Conservation (phyloP, 495 filamentous ascomycete species). For the Mycothermus thermophilus region DNA sequence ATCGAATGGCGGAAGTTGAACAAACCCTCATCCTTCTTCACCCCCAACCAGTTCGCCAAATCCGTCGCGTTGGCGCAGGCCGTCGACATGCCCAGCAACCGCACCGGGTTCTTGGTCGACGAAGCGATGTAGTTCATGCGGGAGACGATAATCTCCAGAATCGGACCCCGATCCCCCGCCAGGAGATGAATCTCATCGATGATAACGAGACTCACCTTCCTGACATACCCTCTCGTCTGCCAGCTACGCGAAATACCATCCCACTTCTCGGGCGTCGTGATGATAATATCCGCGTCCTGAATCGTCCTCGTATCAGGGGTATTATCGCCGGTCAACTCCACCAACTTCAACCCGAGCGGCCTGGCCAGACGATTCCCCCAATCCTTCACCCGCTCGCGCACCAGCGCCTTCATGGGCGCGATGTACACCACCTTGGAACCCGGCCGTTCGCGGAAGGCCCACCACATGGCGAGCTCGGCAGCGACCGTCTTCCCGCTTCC, state of each 20-base stretch:
- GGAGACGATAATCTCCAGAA: slow-evolving; percentile 97
- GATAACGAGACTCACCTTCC: slow-evolving; percentile 88
- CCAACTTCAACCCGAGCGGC: slow-evolving; percentile 78
- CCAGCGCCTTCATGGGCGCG: slow-evolving; percentile 96
- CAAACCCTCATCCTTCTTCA: slow-evolving; percentile 80
- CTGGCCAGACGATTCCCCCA: slow-evolving; percentile 75
- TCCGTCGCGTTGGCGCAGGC: slow-evolving; percentile 94
- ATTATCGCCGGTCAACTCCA: slow-evolving; percentile 96
- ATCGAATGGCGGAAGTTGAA: slow-evolving; percentile 99
- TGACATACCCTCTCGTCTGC: slow-evolving; percentile 93
- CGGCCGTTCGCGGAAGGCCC: slow-evolving; percentile 91
- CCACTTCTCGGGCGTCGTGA: slow-evolving; percentile 99
- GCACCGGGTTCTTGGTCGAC: slow-evolving; percentile 73
- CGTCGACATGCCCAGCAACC: slow-evolving; percentile 94
- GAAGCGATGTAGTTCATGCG: slow-evolving; percentile 99
- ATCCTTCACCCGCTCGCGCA: slow-evolving; percentile 91
- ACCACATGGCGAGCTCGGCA: slow-evolving; percentile 98
- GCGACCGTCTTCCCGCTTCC: slow-evolving; percentile 96
- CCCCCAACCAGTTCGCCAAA: slow-evolving; percentile 90
- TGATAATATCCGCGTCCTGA: slow-evolving; percentile 88
- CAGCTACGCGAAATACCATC: slow-evolving; percentile 97
- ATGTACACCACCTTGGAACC: slow-evolving; percentile 98
- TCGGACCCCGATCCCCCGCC: slow-evolving; percentile 88
- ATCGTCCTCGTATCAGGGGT: slow-evolving; percentile 94
- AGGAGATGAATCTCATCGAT: slow-evolving; percentile 98